Conservation (phyloP, 2,329 filamentous ascomycete genomes). For the Fusarium sp. region DNA sequence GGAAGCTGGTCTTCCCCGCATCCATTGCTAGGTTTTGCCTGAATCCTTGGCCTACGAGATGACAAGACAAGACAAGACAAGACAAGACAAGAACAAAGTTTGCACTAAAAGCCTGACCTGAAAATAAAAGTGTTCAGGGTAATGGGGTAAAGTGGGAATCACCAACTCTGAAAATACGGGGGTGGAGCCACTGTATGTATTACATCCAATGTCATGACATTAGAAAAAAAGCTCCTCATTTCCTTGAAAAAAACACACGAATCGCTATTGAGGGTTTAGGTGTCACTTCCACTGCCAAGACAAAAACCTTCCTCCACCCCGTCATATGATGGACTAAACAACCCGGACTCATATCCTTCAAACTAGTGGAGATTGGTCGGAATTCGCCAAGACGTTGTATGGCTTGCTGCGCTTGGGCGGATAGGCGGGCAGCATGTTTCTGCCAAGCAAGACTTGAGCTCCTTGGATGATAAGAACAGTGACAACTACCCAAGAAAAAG, state of each 20-base stretch:
- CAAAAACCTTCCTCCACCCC: not conserved
- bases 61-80: not conserved
- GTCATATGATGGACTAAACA: not conserved
- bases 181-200: not conserved
- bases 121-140: not conserved
- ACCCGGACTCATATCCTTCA: not conserved
- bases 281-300: not conserved
- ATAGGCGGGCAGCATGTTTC: not conserved
- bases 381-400: not conserved
- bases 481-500: not conserved
- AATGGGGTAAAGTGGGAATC: not conserved
- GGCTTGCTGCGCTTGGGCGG: not conserved
- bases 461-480: not conserved
- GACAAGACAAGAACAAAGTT: not conserved
- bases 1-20: not conserved
- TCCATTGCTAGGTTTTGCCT: not conserved
- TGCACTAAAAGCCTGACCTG: not conserved
- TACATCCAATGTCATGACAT: not conserved
- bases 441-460: not conserved
- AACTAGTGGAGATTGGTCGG: not conserved
- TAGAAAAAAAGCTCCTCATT: not conserved
- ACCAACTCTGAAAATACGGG: not conserved
- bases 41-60: not conserved
- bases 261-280: fast-evolving
- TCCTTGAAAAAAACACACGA: not conserved